Base-by-base conservation (phyloP, 2,329 filamentous ascomycete species). In the Epichloe sibirici region DNA sequence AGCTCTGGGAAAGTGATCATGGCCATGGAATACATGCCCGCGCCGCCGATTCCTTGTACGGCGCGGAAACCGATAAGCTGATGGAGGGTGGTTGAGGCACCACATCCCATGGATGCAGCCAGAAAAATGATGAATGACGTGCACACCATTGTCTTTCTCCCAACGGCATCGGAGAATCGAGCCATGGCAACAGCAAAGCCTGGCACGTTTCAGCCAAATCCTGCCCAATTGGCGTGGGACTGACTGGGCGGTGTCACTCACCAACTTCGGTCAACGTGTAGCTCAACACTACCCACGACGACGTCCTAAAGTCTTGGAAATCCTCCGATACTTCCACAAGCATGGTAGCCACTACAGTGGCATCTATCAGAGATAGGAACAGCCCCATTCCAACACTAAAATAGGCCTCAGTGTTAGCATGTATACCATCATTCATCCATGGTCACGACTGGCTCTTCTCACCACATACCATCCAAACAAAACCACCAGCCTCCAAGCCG, bases 341-440 rank as follows among this genome's bases (percentile, higher is more conserved):
- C 45, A 75, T 75, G 15, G 79, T 82, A 1, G 78, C 77, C 2
- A 83, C 74, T 31, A 82, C 81, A 3, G 78, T 78, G 2, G 74
- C 73, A 60, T 82, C 78, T 17, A 81, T 62, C 57, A 80, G 72
- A 25, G 79, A 76, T 43, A 82, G 69, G 51, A 81, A 78, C 1
- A 82, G 68, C 3, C 78, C 78, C 7, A 74, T 63, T 12, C 69
- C 72, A 15, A 78, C 63, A n/a, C 75, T 80, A 34, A 9, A 9
- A 49, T 3, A 11, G 3, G 7, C 37, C 13, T 17, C 17, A 44
- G 8, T 23, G 42, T 44, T 9, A 44, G 47, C 13, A n/a, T 44
- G 15, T 15, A 21, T 45, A 46, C n/a, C 5, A 12, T n/a, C 13
- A n/a, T 13, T n/a, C 12, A n/a, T 39, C 38, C n/a, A 39, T n/a